Conservation (phyloP, 140 eudicot species). For the Flaveria floridana region DNA sequence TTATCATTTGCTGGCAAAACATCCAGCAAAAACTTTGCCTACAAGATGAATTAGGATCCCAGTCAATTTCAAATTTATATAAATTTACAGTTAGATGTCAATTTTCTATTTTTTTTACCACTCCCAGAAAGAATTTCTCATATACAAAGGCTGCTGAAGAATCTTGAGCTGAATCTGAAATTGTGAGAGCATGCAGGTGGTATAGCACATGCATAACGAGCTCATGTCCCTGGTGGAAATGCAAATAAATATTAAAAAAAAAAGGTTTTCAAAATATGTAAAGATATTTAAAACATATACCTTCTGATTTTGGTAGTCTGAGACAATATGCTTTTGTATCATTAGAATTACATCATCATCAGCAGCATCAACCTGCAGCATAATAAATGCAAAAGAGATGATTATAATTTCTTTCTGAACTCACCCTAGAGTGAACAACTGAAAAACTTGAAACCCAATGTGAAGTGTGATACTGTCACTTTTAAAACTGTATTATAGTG, state of each 20-base stretch:
- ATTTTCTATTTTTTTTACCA: slow-evolving; percentile 49
- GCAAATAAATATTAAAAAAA: slow-evolving; percentile 8
- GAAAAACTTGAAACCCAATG: slow-evolving; percentile 7
- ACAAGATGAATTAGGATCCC: slow-evolving; percentile 13
- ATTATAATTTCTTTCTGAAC: neutral
- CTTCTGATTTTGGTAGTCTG: slow-evolving; percentile 80
- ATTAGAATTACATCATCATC: slow-evolving; percentile 55
- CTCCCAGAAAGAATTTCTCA: slow-evolving; percentile 79
- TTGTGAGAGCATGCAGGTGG: slow-evolving; percentile 62
- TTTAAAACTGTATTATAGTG: slow-evolving; percentile 15
- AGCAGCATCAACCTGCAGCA: slow-evolving; percentile 64
- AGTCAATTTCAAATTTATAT: neutral
- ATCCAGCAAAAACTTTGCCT: slow-evolving; percentile 80
- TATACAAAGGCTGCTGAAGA: slow-evolving; percentile 57
- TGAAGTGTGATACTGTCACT: slow-evolving; percentile 1
- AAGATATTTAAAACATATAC: slow-evolving; percentile 39
- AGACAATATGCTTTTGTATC: slow-evolving; percentile 63
- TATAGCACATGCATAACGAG: slow-evolving; percentile 82
- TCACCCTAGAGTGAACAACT: neutral
- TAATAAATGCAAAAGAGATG: slow-evolving; percentile 20
- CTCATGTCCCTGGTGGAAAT: slow-evolving; percentile 79
- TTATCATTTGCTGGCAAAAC: slow-evolving; percentile 85
- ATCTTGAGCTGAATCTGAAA: slow-evolving; percentile 47
- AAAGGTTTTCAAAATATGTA: neutral
- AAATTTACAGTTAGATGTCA: neutral